Evolutionary conservation across 2,329 filamentous ascomycete species (phyloP), one percentile per base, ranked within the genome.

Genomic region (Byssothecium circinans): DNA sequence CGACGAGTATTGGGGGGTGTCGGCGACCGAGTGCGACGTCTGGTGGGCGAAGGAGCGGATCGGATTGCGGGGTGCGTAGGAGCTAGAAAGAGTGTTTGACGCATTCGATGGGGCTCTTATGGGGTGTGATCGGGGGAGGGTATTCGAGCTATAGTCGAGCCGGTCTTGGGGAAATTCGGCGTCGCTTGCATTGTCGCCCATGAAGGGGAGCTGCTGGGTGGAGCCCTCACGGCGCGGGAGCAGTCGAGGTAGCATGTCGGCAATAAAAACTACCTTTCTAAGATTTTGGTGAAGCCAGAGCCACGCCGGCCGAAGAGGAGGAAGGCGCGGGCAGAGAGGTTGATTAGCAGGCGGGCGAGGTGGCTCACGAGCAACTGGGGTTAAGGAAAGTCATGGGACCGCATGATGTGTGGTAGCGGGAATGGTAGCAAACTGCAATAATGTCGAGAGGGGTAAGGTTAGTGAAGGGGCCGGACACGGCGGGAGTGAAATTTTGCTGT

Each of bases 31-130:
- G 53, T 84, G 80, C 30, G 81, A 77, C 32, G 83, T 82, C 44
- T 84, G 81, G 56, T 88, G 84, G 45, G 88, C 83, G 56, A 88
- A 89, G 2, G 86, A 89, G 45, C 87, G 79, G 40, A 86, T 84
- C 4, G 86, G 86, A 51, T 87, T 85, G 66, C 70, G 46, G 38
- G 54, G 62, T 18, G 60, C 58, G 50, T 62, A 68, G 4, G 67
- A 70, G 18, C 57, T 54, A 1, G 65, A 62, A 15, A 68, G 57
- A 11, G 56, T 48, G 32, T 43, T 45, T 1, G 63, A 53, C 1
- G 62, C 47, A 14, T 55, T 53, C 7, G 67, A 64, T 23, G 56
- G 52, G 7, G 61, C 58, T 49, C 64, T 44, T 41, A 62, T 65
- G 32, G 64, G 60, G 23, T 60, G 58, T 4, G 62, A 56, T 19